Conservation (phyloP, 2,329 filamentous ascomycete genomes). For the Fusarium sp. region DNA sequence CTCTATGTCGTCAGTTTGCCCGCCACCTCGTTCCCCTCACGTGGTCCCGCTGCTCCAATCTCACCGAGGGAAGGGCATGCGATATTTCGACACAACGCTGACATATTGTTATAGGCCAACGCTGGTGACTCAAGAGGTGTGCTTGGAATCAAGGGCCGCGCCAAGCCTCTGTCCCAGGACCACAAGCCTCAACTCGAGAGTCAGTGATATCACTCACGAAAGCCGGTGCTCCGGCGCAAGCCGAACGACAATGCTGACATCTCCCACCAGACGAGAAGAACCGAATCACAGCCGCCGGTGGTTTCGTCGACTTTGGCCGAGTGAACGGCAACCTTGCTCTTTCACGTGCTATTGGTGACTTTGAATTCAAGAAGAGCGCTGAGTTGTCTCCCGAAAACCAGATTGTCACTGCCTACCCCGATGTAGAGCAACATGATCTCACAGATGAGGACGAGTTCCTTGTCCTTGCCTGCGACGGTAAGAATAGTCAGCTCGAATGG, state of each 20-base stretch:
- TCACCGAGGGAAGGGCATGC: conserved; percentile 32
- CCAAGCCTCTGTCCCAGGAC: conserved; percentile 98
- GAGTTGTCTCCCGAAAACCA: conserved; percentile 98
- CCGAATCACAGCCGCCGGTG: conserved; percentile 92
- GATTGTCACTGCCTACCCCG: conserved; percentile 96
- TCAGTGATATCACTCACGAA: conserved; percentile 55
- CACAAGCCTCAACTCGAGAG: conserved; percentile 99
- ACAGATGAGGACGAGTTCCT: conserved; percentile 95
- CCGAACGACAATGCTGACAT: conserved; percentile 32
- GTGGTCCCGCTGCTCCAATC: conserved; percentile 25
- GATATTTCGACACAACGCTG: conserved; percentile 28
- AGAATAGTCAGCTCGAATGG: conserved; percentile 49
- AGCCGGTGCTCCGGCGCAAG: conserved; percentile 25
- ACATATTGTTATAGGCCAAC: conserved; percentile 75
- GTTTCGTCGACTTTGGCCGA: conserved; percentile 97
- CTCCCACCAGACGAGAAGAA: conserved; percentile 83
- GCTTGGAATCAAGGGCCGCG: conserved; percentile 93
- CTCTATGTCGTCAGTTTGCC: conserved; percentile 86
- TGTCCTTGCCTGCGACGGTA: conserved; percentile 92
- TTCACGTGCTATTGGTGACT: conserved; percentile 97
- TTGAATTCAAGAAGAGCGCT: conserved; percentile 99
- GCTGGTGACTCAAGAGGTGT: conserved; percentile 96
- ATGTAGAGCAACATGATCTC: conserved; percentile 91
- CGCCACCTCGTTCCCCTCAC: conserved; percentile 23
- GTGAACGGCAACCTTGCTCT: conserved; percentile 98